Base-by-base conservation (phyloP, 805 yeast genomes). In the Saturnispora besseyi region DNA sequence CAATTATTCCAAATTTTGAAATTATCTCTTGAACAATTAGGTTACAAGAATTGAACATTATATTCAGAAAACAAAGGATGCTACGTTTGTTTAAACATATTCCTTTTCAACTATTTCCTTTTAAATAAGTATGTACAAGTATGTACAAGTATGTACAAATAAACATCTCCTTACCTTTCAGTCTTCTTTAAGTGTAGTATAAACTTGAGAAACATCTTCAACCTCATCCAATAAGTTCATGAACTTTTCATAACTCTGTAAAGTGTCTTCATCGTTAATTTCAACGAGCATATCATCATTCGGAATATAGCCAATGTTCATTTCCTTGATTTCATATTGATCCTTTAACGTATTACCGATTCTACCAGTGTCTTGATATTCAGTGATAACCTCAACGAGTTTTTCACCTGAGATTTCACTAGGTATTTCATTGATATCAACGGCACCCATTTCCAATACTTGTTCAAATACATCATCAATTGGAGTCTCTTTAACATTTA, bases 141-240 rank as follows among this genome's bases (percentile, higher is more conserved):
- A 26, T 26, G 9, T 26, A 26, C 29, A 26, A 6, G 29, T 26
- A 26, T 26, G 9, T 5, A 8, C 29, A 26, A 26, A 26, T 1
- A 26, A 6, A 26, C 9, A 26, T 3, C 9, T 26, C 9, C 29
- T 26, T 26, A 6, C 6, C 29, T 8, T 24, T 22, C 28, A 38
- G 18, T 48, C 46, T 29, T 72, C 75, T 52, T 69, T 74, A 56
- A 78, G 70, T 62, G 88, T 91, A 30, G 87, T 76, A 67, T 86
- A 87, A 52, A 86, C 79, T 54, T 79, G 87, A 6, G 87, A 80
- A 21, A 91, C 86, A 58, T 93, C 98, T 45, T 84, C 88, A n/a
- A 88, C 69, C 32, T 82, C 87, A 48, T 87, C 95, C 43, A 91
- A 69, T 44, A 73, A 71, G 22, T 64, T 69, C 32, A 83, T 63